Evolutionary conservation across 805 yeast genomes (phyloP), one percentile per base, ranked within the genome.

Genomic region (Candida vartiovaarae): DNA sequence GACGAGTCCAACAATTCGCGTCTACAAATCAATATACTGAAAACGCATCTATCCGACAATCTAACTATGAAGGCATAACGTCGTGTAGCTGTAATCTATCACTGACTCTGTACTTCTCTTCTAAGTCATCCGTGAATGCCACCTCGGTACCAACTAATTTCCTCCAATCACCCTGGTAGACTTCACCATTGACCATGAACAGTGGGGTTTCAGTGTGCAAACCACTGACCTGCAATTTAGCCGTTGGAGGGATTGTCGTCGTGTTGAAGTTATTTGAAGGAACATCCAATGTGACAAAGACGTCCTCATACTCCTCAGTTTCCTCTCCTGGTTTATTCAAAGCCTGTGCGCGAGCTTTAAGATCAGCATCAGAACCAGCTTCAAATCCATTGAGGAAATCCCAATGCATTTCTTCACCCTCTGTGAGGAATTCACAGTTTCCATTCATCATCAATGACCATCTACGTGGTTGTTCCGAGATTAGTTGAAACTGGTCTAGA

Each of bases 391-490:
- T 70, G 55, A 75, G 77, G 67, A 89, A 91, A 54, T 82, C 78
- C 97, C 97, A 90, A 58, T 86, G 82, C 95, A 88, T 87, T 61
- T 89, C 96, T 55, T 90, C 93, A 6, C 98, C 98, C 6, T 72
- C 63, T 6, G 75, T 61, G 48, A 91, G 67, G 54, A 82, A 89
- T 36, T 74, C 79, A 6, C 87, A 77, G 49, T 78, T 72, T 4
- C 97, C 96, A 59, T 85, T 86, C 73, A 75, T 70, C 20, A 2
- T 49, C 59, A 3, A 52, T 24, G n/a, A 8, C 37, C 37, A 35
- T 35, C 58, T 4, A 10, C 30, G 32, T 26, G 50, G 15, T 37
- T 50, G 29, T 35, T 50, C 48, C 10, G 35, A 32, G 5, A 56
- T 38, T 23, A 58, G 55, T 15, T 62, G 66, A 54, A 73, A 88